Conservation (phyloP, 805 yeast species). For the Metschnikowia koreensis region DNA sequence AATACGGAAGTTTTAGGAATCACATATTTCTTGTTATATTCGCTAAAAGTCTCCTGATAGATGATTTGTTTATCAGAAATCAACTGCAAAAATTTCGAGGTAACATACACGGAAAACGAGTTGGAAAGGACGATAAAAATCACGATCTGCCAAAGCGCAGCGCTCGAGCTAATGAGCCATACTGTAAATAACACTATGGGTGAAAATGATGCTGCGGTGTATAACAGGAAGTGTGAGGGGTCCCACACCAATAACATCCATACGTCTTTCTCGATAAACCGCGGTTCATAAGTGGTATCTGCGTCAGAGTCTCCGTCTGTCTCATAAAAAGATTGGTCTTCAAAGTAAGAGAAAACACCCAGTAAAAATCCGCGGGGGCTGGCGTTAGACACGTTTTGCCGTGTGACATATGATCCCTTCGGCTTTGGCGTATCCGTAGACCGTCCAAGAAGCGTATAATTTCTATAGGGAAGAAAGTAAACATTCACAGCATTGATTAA, state of each 20-base stretch:
- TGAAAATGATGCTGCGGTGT: constrained; percentile 52
- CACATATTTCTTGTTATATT: constrained; percentile 61
- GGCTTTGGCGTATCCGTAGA: constrained; percentile 21
- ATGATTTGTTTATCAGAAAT: constrained; percentile 60
- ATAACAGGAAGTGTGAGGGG: constrained; percentile 57
- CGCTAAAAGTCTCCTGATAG: constrained; percentile 58
- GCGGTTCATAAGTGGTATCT: constrained; percentile 22
- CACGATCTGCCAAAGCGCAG: constrained; percentile 32
- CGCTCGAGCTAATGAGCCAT: constrained; percentile 27
- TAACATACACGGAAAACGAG: constrained; percentile 35
- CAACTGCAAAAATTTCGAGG: constrained; percentile 45
- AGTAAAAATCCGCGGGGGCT: constrained; percentile 13
- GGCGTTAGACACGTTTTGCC: constrained; percentile 14
- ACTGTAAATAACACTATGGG: constrained; percentile 50
- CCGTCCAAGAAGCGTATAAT: constrained; percentile 34
- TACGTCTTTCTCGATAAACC: constrained; percentile 30
- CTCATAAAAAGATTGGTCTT: constrained; percentile 17
- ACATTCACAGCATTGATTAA: constrained; percentile 18
- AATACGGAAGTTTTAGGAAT: constrained; percentile 52
- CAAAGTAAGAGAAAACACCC: constrained; percentile 15
- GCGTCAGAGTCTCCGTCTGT: constrained; percentile 21
- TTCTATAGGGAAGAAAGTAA: constrained; percentile 20
- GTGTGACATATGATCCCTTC: constrained; percentile 25
- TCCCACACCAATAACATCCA: constrained; percentile 67
- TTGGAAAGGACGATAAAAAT: constrained; percentile 34